Conservation (phyloP, 345 rosid genomes). For the Viola odorata region DNA sequence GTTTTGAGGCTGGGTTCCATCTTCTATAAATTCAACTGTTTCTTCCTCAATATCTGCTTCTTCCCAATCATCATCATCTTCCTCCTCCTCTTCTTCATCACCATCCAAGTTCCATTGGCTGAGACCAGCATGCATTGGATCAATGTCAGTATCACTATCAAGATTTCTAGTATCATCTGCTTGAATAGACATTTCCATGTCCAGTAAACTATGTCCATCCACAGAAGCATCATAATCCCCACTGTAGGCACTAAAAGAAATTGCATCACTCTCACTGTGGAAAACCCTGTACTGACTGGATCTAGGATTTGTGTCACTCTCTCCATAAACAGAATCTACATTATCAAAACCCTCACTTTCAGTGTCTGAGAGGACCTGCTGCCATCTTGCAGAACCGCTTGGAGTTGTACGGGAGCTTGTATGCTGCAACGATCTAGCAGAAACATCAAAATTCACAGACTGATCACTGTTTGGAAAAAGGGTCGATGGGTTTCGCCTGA, state of each 20-base stretch:
- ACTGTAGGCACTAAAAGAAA: slow-evolving; percentile 63
- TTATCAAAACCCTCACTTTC: slow-evolving; percentile 70
- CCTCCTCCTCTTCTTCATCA: slow-evolving; percentile 38
- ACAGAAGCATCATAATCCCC: slow-evolving; percentile 81
- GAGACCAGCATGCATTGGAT: slow-evolving; percentile 85
- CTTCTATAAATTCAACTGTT: slow-evolving; percentile 24
- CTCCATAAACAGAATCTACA: slow-evolving; percentile 48
- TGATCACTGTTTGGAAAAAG: slow-evolving; percentile 37
- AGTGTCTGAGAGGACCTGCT: slow-evolving; percentile 51
- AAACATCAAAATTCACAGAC: slow-evolving; percentile 29
- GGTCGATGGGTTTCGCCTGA: slow-evolving; percentile 48
- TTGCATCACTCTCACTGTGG: slow-evolving; percentile 54
- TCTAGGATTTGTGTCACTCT: slow-evolving; percentile 61
- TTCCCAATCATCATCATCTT: slow-evolving; percentile 56
- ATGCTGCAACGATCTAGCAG: slow-evolving; percentile 31
- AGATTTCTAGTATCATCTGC: slow-evolving; percentile 45
- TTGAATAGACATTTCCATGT: slow-evolving; percentile 42
- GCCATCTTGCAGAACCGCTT: slow-evolving; percentile 64
- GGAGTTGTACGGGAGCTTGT: slow-evolving; percentile 53
- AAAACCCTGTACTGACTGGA: slow-evolving; percentile 40
- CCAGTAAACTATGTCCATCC: slow-evolving; percentile 50
- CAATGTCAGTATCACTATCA: slow-evolving; percentile 78
- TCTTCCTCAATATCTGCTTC: slow-evolving; percentile 49
- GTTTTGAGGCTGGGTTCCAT: slow-evolving; percentile 21
- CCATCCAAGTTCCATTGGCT: slow-evolving; percentile 72